phyloP scores from a whole-genome alignment of 345 rosid species.

The Noccaea caerulescens region DNA sequence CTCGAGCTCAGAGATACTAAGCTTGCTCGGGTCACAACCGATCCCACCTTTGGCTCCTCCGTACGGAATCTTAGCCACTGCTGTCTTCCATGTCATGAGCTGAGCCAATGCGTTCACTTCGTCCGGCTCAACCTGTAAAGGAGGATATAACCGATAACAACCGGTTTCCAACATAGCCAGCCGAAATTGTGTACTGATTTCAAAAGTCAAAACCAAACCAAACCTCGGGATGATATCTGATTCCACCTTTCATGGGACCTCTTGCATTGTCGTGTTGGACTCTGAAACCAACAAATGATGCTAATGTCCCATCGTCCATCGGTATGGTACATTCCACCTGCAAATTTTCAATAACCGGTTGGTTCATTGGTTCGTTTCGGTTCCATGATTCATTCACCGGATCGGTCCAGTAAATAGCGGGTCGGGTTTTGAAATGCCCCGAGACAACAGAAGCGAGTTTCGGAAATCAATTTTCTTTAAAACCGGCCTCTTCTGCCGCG shows the following conservation, averaged over 20 bases:
- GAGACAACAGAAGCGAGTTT: neutral
- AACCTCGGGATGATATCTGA: conserved; percentile 57
- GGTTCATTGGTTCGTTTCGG: neutral
- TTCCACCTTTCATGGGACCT: conserved; percentile 74
- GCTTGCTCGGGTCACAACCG: conserved; percentile 55
- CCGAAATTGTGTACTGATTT: conserved; percentile 16
- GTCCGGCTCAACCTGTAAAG: conserved; percentile 58
- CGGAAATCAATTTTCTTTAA: neutral
- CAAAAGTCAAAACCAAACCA: neutral
- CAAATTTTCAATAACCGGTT: conserved; percentile 16
- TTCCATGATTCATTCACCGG: neutral
- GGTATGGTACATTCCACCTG: conserved; percentile 94
- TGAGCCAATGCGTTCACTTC: conserved; percentile 72
- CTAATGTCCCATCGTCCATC: conserved; percentile 80
- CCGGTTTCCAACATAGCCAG: conserved; percentile 7
- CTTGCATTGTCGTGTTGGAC: conserved; percentile 92
- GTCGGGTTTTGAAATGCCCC: conserved; percentile 22
- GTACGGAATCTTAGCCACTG: conserved; percentile 63
- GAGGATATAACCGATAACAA: neutral
- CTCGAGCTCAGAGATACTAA: conserved; percentile 56
- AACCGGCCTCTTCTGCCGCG: conserved; percentile 11
- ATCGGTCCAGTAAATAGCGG: conserved; percentile 5
- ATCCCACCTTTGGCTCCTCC: conserved; percentile 78
- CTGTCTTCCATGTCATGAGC: conserved; percentile 73
- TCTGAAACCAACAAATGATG: conserved; percentile 83